Base-by-base conservation (phyloP, 2,329 filamentous ascomycete genomes). In the Teratosphaeria nubilosa region DNA sequence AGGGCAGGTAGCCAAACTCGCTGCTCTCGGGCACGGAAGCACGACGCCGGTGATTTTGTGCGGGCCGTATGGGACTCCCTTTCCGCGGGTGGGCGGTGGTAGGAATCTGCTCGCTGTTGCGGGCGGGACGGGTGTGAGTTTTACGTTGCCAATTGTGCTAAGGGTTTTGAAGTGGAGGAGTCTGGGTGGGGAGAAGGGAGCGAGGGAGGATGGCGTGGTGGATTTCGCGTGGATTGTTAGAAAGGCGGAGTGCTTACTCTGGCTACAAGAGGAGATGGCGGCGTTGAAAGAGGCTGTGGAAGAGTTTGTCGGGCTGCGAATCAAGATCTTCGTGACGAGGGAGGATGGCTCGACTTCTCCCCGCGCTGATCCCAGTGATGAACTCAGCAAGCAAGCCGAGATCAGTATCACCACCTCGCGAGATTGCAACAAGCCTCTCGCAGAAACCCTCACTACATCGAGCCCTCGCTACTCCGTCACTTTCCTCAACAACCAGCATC, bases 171-270 rank as follows among this genome's bases (percentile, higher is more conserved):
- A 67, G 52, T 16, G 20, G 41, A 9, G n/a, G 16, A 22, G 41
- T 5, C 22, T 16, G 41, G 22, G 32, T 25, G 31, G 32, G 13
- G 10, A 51, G 0, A 16, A 51, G 0, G 59, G 57, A 4, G 59
- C 60, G 4, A 78, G 87, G 1, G 20, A 9, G 16, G n/a, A n/a
- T 48, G 20, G 41, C 5, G 3, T 48, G 9, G 41, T 48, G 5
- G 80, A 85, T 64, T 78, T 88, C n/a, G 74, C 87, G 58, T 88
- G 86, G 86, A 80, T 81, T 1, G 75, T 88, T 41, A 77, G 84
- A 14, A 78, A 80, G 48, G 73, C 73, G 6, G 68, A 70, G 6
- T 81, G 87, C 60, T 69, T 82, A 16, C 73, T 76, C 22, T 88
- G 86, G 84, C 73, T 87, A 10, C 70, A 73, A 27, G 66, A 73